Conservation (phyloP, 176 grass and related monocot species). For the Hsuehochloa calcarea region DNA sequence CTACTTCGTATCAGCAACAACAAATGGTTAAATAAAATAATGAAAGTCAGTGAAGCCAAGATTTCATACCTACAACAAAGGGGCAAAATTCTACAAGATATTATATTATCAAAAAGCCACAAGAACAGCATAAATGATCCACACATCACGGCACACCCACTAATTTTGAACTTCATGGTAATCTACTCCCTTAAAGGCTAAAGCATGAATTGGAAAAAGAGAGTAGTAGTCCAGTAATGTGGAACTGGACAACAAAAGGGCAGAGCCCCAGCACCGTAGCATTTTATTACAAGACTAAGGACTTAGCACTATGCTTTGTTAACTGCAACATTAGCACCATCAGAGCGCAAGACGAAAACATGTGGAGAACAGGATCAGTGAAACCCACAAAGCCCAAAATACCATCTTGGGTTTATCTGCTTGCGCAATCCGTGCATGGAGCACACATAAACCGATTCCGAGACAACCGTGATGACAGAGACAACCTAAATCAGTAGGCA, state of each 20-base stretch:
- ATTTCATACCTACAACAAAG: neutral
- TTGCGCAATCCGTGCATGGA: neutral
- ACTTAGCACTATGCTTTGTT: conserved; percentile 11
- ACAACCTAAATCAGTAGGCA: neutral
- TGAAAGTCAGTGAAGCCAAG: neutral
- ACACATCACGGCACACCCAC: neutral
- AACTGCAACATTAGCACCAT: neutral
- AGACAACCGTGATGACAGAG: neutral
- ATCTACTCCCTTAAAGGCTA: neutral
- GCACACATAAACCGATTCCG: neutral
- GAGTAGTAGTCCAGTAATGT: neutral
- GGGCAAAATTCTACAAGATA: neutral
- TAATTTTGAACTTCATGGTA: neutral
- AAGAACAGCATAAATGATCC: neutral
- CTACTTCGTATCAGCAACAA: neutral
- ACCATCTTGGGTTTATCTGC: neutral
- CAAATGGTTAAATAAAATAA: neutral
- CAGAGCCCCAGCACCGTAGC: neutral
- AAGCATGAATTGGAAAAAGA: neutral
- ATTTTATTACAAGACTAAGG: neutral
- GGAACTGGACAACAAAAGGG: neutral
- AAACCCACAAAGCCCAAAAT: neutral
- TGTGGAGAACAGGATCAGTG: neutral
- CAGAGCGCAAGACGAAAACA: neutral
- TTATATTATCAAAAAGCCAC: too few relatives aligned